These are phyloP conservation scores for Biscogniauxia mediterranea DNA, from an alignment of 2,329 filamentous ascomycete species.

Conservation along the genomic window DNA sequence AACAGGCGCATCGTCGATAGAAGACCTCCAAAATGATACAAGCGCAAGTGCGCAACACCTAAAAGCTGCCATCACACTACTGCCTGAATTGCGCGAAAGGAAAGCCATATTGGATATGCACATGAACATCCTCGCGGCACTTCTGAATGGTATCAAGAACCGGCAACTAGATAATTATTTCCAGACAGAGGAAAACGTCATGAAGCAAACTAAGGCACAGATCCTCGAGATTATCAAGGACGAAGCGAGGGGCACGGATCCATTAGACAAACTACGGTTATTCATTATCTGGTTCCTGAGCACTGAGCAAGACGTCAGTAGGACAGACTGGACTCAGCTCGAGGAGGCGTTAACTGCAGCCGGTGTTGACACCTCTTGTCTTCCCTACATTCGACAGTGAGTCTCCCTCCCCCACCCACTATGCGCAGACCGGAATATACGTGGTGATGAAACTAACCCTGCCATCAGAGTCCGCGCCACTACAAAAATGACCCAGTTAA, in stretches of 20 bases:
- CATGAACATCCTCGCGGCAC: conserved; percentile 91
- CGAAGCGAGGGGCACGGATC: conserved; percentile 74
- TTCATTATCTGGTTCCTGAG: conserved; percentile 98
- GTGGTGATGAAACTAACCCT: conserved; percentile 23
- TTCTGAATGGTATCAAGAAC: conserved; percentile 80
- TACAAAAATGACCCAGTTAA: conserved; percentile 97
- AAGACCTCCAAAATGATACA: conserved; percentile 88
- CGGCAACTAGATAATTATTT: conserved; percentile 95
- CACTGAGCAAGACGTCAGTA: conserved; percentile 82
- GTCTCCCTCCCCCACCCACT: conserved; percentile 35
- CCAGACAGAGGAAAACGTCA: conserved; percentile 88
- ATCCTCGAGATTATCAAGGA: conserved; percentile 85
- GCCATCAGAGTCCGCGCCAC: conserved; percentile 76
- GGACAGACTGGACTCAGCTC: conserved; percentile 80
- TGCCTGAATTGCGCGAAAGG: conserved; percentile 88
- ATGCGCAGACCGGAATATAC: background rate
- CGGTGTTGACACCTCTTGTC: conserved; percentile 71
- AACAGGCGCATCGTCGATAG: conserved; percentile 87
- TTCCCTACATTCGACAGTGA: conserved; percentile 85
- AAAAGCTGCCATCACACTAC: conserved; percentile 88
- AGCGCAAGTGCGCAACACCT: conserved; percentile 89
- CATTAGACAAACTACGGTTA: conserved; percentile 84
- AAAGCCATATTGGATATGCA: conserved; percentile 97
- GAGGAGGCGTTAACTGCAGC: conserved; percentile 77
- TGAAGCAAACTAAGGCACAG: conserved; percentile 86